Evolutionary conservation across 2,329 filamentous ascomycete genomes (phyloP), one percentile per base, ranked within the genome.

Genomic region (Exophiala alcalophila): DNA sequence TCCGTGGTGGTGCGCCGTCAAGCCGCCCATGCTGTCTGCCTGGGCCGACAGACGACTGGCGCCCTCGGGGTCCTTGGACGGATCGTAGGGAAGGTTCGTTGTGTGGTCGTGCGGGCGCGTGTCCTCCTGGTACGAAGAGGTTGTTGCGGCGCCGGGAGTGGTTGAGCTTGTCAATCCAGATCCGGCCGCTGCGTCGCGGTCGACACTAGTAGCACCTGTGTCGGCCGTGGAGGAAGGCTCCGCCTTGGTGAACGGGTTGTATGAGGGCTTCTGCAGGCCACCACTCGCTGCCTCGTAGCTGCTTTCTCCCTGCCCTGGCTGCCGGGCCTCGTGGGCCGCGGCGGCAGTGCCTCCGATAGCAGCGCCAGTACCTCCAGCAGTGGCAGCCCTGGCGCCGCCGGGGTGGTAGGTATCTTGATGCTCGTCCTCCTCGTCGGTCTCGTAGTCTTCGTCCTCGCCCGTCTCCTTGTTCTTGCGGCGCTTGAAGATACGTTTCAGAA

Each of bases 401-500:
- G 48, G 37, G 23, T 37, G 23, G 9, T 24, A 27, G 12, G 27
- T 28, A 10, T 18, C 24, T 14, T 55, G 50, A 12, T 53, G 44
- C 12, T 31, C 28, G 9, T 56, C 50, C 11, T 53, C 45, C 14
- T 53, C 54, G 23, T 56, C 47, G 4, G 50, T 45, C 16, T 45
- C 48, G 45, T 56, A 53, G 11, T 56, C 52, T 29, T 55, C 53
- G 3, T 52, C 49, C 15, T 46, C 50, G 12, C 54, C 54, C 2
- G 52, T 55, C 19, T 55, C 50, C 41, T 56, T 55, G 48, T 55
- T 56, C 50, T 52, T 53, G 39, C 52, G 47, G n/a, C 47, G 40
- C 37, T 46, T 49, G 44, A 56, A 53, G 29, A 56, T 53, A n/a
- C 54, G 47, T 34, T 52, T 53, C 35, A 56, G 33, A 16, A 56